Percentiles rank a stretch among this genome's conserved stretches.
Evolutionary conservation across 129 eudicot genomes (phyloP).

Genomic region (Pseudognaphalium luteoalbum): DNA sequence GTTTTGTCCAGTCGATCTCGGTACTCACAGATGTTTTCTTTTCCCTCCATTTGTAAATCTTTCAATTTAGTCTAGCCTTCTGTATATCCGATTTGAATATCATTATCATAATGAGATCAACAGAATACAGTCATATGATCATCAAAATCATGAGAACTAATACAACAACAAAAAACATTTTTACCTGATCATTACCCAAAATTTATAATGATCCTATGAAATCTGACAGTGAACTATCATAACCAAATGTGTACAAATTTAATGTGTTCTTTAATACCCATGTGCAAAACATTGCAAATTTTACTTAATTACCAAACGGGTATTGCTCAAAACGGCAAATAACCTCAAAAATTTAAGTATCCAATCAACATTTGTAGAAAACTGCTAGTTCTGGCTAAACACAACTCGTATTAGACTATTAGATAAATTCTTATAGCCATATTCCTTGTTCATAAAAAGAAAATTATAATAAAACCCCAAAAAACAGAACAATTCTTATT

Average conservation of each 20-base stretch:
- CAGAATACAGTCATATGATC: not conserved
- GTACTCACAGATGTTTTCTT: slow-evolving; percentile 52
- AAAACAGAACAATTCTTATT: not conserved
- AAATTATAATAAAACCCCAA: no score
- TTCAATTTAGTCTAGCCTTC: slow-evolving; percentile 7
- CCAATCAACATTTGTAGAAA: slow-evolving; percentile 1
- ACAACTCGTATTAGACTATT: not conserved
- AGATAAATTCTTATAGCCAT: not conserved
- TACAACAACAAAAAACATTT: not conserved
- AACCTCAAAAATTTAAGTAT: not conserved
- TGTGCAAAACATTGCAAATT: slow-evolving; percentile 20
- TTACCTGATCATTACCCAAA: not conserved
- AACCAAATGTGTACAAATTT: slow-evolving; percentile 20
- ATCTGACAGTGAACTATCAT: slow-evolving; percentile 2
- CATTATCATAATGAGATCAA: not conserved
- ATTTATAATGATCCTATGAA: not conserved
- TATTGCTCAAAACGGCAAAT: slow-evolving; percentile 15
- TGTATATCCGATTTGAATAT: slow-evolving; percentile 8
- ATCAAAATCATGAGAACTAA: not conserved
- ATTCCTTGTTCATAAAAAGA: not conserved
- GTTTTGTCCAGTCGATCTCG: slow-evolving; percentile 67
- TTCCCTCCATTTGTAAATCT: slow-evolving; percentile 50
- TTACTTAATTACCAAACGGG: slow-evolving; percentile 18
- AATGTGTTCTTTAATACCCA: slow-evolving; percentile 23
- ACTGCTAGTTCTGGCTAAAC: slow-evolving; percentile 14